These are phyloP conservation scores for Fonsecaea pugnacius DNA, from an alignment of 2,329 filamentous ascomycete species.

Conservation along the genomic window DNA sequence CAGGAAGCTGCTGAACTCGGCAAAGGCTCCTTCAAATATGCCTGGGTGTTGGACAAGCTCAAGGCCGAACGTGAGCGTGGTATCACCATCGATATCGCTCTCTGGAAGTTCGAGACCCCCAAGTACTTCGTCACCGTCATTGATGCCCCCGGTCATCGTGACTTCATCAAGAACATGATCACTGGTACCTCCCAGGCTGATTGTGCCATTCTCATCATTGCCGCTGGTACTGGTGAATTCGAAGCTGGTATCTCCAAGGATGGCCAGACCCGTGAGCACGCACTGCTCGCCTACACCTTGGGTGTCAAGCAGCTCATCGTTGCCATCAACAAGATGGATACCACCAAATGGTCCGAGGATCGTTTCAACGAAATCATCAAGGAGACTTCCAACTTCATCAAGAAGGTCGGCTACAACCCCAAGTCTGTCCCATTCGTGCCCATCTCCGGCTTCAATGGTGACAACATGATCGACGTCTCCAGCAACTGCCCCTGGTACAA, in stretches of 20 bases:
- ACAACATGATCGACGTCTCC: constrained; percentile 96
- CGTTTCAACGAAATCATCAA: constrained; percentile 99
- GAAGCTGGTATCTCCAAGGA: constrained; percentile 99
- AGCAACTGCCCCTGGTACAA: constrained; percentile 99
- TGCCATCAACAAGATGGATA: constrained; percentile 99
- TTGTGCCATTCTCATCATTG: constrained; percentile 99
- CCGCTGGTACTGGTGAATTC: constrained; percentile 99
- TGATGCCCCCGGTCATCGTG: constrained; percentile 98
- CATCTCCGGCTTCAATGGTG: constrained; percentile 99
- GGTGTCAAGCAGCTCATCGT: constrained; percentile 99
- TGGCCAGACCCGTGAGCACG: constrained; percentile 99
- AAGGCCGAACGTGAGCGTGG: constrained; percentile 99
- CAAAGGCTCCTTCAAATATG: constrained; percentile 99
- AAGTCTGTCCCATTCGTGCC: constrained; percentile 98
- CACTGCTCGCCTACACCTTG: constrained; percentile 98
- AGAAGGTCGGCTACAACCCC: constrained; percentile 99
- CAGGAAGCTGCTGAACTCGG: constrained; percentile 98
- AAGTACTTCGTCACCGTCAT: constrained; percentile 99
- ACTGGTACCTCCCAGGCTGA: constrained; percentile 99
- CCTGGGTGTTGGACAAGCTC: constrained; percentile 99
- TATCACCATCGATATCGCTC: constrained; percentile 99
- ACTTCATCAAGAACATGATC: constrained; percentile 99
- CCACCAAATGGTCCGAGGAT: constrained; percentile 94
- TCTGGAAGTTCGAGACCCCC: constrained; percentile 99
- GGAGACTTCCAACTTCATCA: constrained; percentile 99